These are phyloP conservation scores for Pythium grandisporangium DNA, from an alignment of 352 stramenopile genomes.

Conservation along the genomic window DNA sequence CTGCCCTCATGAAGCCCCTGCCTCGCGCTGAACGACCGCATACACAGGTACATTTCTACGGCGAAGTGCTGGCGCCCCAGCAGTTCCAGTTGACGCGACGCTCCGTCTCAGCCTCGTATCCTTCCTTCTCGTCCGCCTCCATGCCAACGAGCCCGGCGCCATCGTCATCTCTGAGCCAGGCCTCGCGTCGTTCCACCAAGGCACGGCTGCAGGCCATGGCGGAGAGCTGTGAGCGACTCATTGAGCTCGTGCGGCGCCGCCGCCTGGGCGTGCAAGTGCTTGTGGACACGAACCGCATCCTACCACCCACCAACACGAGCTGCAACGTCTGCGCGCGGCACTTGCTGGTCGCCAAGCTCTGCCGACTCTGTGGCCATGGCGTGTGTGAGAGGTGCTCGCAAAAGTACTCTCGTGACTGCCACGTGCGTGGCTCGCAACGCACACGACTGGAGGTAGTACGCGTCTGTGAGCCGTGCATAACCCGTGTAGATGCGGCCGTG, in stretches of 20 bases:
- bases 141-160: too few species aligned
- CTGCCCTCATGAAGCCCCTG: background rate
- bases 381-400: background rate
- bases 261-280: background rate
- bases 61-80: background rate
- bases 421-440: background rate
- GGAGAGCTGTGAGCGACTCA: background rate
- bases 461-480: background rate
- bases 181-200: too few species aligned
- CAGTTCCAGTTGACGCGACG: background rate
- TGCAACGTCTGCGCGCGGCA: background rate
- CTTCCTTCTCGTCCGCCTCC: too few species aligned
- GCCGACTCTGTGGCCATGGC: background rate
- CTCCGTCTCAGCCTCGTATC: too few species aligned
- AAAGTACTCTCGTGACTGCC: background rate
- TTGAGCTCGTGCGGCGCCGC: background rate
- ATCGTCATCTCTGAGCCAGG: background rate
- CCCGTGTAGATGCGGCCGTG: background rate
- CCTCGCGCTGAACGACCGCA: background rate
- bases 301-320: background rate
- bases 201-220: background rate
- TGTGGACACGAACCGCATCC: background rate
- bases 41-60: slow-evolving; percentile 6
- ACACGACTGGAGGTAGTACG: background rate
- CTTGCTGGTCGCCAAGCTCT: background rate